Base-by-base conservation (phyloP, 1,284 basidiomycete genomes). In the Puccinia polysora region DNA sequence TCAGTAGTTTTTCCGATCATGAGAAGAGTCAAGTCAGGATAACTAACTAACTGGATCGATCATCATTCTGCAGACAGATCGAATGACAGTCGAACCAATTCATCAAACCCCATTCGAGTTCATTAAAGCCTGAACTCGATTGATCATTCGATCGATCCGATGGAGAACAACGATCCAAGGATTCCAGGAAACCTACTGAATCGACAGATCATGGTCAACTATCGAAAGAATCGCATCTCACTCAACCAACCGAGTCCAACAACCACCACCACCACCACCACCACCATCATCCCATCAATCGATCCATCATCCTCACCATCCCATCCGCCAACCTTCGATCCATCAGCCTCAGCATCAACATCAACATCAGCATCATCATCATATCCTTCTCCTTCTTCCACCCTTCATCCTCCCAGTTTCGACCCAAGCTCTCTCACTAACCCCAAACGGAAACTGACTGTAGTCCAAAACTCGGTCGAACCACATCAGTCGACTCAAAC, bases 151-250 rank as follows among this genome's bases (percentile, higher is more conserved):
- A n/a, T n/a, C n/a, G n/a, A n/a, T n/a, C n/a, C n/a, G n/a, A n/a
- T n/a, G n/a, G n/a, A n/a, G n/a, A n/a, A n/a, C n/a, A n/a, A n/a
- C n/a, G n/a, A n/a, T n/a, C n/a, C n/a, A n/a, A n/a, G n/a, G n/a
- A n/a, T n/a, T n/a, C 7, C 65, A 4, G n/a, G 34, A 18, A 69
- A 69, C 55, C 28, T 69, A 8, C 43, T 69, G 5, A 69, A 69
- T 53, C 50, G 67, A 45, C 67, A 69, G 49, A 69, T 69, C 7
- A 69, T 69, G 36, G 67, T 55, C 20, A n/a, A 34, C n/a, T 69
- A 69, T 43, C 34, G 56, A 23, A 59, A 36, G 25, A 32, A 60
- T 20, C 43, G 25, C 32, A 69, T 69, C 34, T 69, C 67, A 34
- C 45, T 69, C 53, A 69, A 69, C 45, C 25, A 15, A 4, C 23